These are phyloP conservation scores for Penicillium brasilianum DNA, from an alignment of 2,329 filamentous ascomycete species.

Conservation along the genomic window DNA sequence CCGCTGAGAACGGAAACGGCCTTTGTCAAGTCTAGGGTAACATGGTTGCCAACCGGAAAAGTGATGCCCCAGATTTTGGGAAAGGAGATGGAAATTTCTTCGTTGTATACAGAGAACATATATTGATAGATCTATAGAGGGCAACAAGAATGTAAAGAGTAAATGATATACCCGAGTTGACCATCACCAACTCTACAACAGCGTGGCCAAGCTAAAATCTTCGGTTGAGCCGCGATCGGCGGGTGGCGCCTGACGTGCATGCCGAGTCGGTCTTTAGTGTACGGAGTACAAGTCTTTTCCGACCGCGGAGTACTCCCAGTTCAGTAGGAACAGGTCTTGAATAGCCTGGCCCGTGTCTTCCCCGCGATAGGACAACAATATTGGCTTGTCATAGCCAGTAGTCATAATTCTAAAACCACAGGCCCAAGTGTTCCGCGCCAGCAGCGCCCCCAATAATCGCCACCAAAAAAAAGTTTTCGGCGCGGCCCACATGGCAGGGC, in stretches of 20 bases:
- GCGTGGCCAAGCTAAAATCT: background rate
- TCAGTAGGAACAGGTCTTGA: background rate
- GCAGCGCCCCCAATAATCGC: background rate
- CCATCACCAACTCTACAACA: background rate
- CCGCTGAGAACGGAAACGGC: background rate
- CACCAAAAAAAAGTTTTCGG: conserved; percentile 10
- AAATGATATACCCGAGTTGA: no score
- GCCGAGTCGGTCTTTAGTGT: background rate
- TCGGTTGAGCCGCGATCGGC: conserved; percentile 6
- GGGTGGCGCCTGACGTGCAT: conserved; percentile 5
- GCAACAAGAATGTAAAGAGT: background rate
- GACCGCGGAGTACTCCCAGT: background rate
- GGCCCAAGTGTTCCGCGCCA: background rate
- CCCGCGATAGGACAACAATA: background rate
- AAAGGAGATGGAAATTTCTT: background rate
- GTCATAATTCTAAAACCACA: conserved; percentile 1
- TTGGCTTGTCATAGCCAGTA: background rate
- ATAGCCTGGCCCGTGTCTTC: background rate
- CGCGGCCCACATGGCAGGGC: conserved; percentile 8
- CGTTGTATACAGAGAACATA: background rate
- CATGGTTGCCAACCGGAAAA: background rate
- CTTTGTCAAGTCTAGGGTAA: background rate
- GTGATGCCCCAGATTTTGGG: background rate
- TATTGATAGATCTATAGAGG: background rate
- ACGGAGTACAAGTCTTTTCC: background rate